Evolutionary conservation across 495 filamentous ascomycete species (phyloP).

Genomic region (Podospora pseudoanserina): DNA sequence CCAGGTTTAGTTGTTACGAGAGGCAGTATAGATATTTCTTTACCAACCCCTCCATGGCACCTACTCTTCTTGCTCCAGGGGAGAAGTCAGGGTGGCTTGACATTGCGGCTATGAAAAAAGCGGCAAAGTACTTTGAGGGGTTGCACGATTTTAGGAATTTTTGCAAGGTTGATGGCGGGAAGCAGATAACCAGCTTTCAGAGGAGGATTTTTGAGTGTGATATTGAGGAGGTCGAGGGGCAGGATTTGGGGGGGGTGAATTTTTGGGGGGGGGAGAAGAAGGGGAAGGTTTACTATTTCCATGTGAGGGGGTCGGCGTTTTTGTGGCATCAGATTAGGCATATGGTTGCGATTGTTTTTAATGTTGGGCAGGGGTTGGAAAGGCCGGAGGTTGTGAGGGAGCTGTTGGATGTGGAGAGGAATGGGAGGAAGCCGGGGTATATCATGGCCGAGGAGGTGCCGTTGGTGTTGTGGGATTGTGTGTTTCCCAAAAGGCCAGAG

Average conservation of each 20-base stretch:
- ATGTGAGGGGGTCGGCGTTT: constrained; percentile 86
- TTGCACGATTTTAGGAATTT: constrained; percentile 95
- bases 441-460: constrained; percentile 86
- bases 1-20: constrained; percentile 88
- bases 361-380: constrained; percentile 89
- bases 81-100: constrained; percentile 56
- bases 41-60: constrained; percentile 82
- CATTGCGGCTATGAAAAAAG: constrained; percentile 79
- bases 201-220: constrained; percentile 70
- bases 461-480: constrained; percentile 91
- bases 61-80: constrained; percentile 40
- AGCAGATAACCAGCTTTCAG: constrained; percentile 79
- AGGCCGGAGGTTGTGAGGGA: constrained; percentile 63
- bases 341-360: constrained; percentile 82
- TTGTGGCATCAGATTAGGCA: constrained; percentile 97
- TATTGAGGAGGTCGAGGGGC: constrained; percentile 67
- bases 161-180: constrained; percentile 82
- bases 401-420: constrained; percentile 65
- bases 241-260: constrained; percentile 46
- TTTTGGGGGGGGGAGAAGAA: constrained; percentile 23
- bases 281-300: constrained; percentile 80
- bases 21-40: constrained; percentile 94
- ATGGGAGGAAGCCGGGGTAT: constrained; percentile 74
- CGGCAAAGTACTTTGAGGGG: constrained; percentile 74
- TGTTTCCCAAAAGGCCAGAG: constrained; percentile 60